Evolutionary conservation across 257 asterid genomes (phyloP).

Genomic region (Nicotiana tomentosiformis): DNA sequence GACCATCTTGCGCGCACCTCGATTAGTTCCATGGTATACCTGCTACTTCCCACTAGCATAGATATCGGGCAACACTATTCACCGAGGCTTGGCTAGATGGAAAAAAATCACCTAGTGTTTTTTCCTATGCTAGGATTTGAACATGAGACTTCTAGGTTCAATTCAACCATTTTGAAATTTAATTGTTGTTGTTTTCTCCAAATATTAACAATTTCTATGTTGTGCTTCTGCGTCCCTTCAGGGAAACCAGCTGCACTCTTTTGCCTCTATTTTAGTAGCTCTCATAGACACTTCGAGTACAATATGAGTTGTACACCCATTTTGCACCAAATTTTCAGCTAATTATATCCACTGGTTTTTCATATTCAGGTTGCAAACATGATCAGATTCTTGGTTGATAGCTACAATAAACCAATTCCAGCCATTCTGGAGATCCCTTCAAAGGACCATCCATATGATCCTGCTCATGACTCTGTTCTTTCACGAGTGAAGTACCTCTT

Average conservation of each 20-base stretch:
- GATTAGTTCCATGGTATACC: too few relatives aligned
- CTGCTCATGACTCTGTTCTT: conserved; percentile 82
- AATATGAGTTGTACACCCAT: background rate
- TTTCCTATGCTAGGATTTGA: too few relatives aligned
- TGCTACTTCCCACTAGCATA: too few relatives aligned
- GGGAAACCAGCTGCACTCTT: background rate
- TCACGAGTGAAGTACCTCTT: conserved; percentile 75
- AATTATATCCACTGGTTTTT: background rate
- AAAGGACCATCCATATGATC: conserved; percentile 89
- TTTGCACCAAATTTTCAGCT: background rate
- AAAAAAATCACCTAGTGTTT: too few relatives aligned
- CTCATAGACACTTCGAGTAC: background rate
- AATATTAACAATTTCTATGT: background rate
- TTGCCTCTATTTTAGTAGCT: background rate
- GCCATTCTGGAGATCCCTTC: conserved; percentile 93
- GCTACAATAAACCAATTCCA: conserved; percentile 83
- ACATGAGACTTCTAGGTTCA: background rate
- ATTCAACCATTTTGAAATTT: background rate
- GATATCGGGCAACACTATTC: too few relatives aligned
- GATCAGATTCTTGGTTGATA: conserved; percentile 78
- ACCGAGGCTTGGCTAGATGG: too few relatives aligned
- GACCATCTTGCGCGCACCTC: too few relatives aligned
- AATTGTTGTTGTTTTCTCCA: background rate
- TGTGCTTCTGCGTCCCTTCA: background rate
- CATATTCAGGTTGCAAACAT: conserved; percentile 67